A percentile compares a stretch with the other conserved stretches of the same genome.
These are phyloP conservation scores for Acorus gramineus DNA, from an alignment of 106 monocot species.

Conservation along the genomic window DNA sequence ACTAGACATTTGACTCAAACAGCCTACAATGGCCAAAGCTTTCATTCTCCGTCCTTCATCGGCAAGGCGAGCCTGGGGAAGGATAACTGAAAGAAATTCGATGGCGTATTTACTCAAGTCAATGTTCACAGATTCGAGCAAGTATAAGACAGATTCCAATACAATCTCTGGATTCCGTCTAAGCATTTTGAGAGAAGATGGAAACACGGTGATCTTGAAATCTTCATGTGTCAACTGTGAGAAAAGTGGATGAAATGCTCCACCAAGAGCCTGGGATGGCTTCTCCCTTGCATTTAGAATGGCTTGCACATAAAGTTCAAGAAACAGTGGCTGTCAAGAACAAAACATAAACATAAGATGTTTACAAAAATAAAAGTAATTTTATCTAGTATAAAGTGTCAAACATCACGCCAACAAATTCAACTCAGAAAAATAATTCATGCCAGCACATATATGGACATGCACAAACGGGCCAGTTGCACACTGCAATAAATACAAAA, in stretches of 20 bases:
- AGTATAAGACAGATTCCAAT: constrained; percentile 59
- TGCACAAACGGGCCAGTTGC: not conserved
- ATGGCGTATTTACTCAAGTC: constrained; percentile 87
- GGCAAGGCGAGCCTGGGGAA: constrained; percentile 75
- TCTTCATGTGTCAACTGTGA: constrained; percentile 62
- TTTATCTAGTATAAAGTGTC: no score
- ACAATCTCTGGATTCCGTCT: constrained; percentile 97
- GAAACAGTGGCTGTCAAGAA: constrained; percentile 56
- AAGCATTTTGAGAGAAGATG: constrained; percentile 79
- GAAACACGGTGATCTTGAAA: constrained; percentile 54
- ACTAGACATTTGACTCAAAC: constrained; percentile 73
- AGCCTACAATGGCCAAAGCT: constrained; percentile 64
- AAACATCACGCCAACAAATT: no score
- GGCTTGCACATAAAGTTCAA: constrained; percentile 73
- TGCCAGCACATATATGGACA: no score
- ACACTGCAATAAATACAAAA: not conserved
- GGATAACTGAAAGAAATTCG: constrained; percentile 73
- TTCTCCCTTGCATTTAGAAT: constrained; percentile 82
- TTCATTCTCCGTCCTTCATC: constrained; percentile 69
- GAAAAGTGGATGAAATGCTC: constrained; percentile 71
- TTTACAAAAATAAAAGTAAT: constrained; percentile 1
- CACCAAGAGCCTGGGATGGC: constrained; percentile 38
- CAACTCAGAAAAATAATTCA: no score
- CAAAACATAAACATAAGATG: constrained; percentile 2
- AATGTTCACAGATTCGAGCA: constrained; percentile 47